Percentiles rank a stretch among this genome's conserved stretches.
Conservation (phyloP, 208 protist genomes). For the Zelonia costaricensis region DNA sequence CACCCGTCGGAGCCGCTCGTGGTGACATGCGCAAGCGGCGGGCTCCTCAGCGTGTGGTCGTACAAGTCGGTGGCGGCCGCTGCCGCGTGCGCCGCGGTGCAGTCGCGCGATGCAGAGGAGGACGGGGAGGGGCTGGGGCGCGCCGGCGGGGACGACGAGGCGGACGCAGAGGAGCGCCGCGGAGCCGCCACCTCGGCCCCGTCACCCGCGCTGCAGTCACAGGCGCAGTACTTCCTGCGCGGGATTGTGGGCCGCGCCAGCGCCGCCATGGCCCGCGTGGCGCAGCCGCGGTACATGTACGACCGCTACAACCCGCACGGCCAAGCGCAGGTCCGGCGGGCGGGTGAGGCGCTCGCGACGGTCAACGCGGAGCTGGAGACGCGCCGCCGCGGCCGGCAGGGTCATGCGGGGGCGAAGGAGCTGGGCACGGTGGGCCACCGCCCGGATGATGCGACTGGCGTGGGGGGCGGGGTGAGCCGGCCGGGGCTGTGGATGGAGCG, state of each 20-base stretch:
- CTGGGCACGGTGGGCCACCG: constrained; percentile 1
- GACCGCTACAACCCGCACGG: constrained; percentile 27
- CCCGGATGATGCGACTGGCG: constrained; percentile 7
- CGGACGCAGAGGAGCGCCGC: not conserved
- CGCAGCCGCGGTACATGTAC: constrained; percentile 40
- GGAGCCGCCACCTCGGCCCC: not conserved
- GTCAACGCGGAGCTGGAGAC: not conserved
- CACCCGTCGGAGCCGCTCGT: constrained; percentile 59
- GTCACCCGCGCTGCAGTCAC: constrained; percentile 11
- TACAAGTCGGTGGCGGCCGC: constrained; percentile 22
- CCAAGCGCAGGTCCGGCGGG: constrained; percentile 3
- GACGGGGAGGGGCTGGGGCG: not conserved
- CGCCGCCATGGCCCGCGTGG: constrained; percentile 8
- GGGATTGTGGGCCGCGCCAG: constrained; percentile 31
- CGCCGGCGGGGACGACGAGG: not conserved
- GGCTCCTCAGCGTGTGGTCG: constrained; percentile 63
- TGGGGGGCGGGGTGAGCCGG: constrained; percentile 9
- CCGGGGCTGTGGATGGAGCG: constrained; percentile 22
- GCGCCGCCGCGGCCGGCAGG: not conserved
- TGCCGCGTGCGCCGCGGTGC: not conserved
- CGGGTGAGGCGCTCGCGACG: not conserved
- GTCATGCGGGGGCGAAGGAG: not conserved
- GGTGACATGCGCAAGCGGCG: constrained; percentile 54
- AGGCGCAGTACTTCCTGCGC: constrained; percentile 30
- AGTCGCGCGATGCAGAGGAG: not conserved